Evolutionary conservation across 805 yeast species (phyloP).

Genomic region (fission yeast (Schizosaccharomyces pombe)): DNA sequence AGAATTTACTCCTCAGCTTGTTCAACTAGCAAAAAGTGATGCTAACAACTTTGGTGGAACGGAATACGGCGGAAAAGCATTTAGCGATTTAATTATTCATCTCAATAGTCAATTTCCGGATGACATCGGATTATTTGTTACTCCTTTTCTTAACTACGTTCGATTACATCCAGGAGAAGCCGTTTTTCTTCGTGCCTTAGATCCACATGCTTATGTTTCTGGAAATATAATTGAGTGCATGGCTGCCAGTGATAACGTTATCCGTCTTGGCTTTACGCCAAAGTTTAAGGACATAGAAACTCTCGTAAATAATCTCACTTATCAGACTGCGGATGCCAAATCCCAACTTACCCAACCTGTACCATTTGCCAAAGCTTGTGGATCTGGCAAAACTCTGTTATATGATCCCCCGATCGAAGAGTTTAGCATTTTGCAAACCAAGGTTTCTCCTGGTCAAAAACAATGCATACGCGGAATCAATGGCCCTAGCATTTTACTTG

Average conservation of each 20-base stretch:
- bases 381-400: conserved; percentile 20
- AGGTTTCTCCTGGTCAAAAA: conserved; percentile 27
- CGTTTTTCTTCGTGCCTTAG: conserved; percentile 86
- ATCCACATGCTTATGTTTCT: conserved; percentile 90
- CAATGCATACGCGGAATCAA: conserved; percentile 37
- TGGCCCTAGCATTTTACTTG: conserved; percentile 75
- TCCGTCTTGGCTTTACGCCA: conserved; percentile 98
- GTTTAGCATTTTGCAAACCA: conserved; percentile 75
- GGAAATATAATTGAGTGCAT: conserved; percentile 98
- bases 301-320: conserved; percentile 76
- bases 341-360: conserved; percentile 73
- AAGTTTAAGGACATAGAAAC: conserved; percentile 87
- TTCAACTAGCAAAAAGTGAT: conserved; percentile 33
- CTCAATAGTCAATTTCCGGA: conserved; percentile 73
- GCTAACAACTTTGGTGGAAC: conserved; percentile 19
- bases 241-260: conserved; percentile 98
- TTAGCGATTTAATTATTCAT: conserved; percentile 53
- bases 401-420: conserved; percentile 95
- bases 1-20: conserved; percentile 37
- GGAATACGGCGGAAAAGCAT: conserved; percentile 28
- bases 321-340: conserved; percentile 66
- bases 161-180: conserved; percentile 73
- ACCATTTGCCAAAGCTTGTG: conserved; percentile 22
- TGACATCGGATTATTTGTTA: conserved; percentile 87
- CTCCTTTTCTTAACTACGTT: conserved; percentile 76